A percentile compares a stretch with the other conserved stretches of the same genome.
Conservation (phyloP, 352 stramenopile genomes). For the Phytophthora fragariae region DNA sequence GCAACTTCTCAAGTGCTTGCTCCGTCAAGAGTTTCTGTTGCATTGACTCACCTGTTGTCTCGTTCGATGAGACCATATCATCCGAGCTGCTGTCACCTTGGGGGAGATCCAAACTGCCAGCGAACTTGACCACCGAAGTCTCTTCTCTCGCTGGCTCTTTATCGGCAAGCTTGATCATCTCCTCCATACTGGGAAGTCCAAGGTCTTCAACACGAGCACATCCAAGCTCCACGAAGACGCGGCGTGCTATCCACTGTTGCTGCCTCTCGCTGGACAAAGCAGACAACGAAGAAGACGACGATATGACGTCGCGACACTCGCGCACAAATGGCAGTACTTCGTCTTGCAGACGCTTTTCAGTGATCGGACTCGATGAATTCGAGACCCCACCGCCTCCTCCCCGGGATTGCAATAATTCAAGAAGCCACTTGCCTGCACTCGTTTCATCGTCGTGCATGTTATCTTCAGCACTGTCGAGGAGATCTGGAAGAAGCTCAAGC, state of each 20-base stretch:
- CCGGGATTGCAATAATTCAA: slow-evolving; percentile 11
- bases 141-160: slow-evolving; percentile 10
- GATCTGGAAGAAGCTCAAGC: slow-evolving; percentile 33
- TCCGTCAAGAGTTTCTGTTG: slow-evolving; percentile 45
- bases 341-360: slow-evolving; percentile 27
- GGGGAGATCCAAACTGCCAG: slow-evolving; percentile 42
- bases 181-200: slow-evolving; percentile 30
- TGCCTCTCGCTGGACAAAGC: slow-evolving; percentile 39
- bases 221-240: slow-evolving; percentile 39
- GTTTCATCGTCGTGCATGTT: slow-evolving; percentile 7
- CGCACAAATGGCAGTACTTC: slow-evolving; percentile 39
- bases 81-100: slow-evolving; percentile 13
- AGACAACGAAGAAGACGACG: slow-evolving; percentile 33
- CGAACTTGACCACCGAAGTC: slow-evolving; percentile 47
- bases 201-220: slow-evolving; percentile 25
- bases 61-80: slow-evolving; percentile 1
- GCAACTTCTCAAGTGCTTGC: slow-evolving; percentile 57
- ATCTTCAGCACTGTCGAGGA: slow-evolving; percentile 19
- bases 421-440: slow-evolving; percentile 21
- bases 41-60: slow-evolving; percentile 57
- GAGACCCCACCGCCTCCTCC: neutral
- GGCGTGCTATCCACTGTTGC: slow-evolving; percentile 42
- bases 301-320: slow-evolving; percentile 34
- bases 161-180: slow-evolving; percentile 35
- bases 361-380: neutral